Evolutionary conservation across 1,139 yeast genomes (phyloP).

Genomic region (Taphrina betulina): DNA sequence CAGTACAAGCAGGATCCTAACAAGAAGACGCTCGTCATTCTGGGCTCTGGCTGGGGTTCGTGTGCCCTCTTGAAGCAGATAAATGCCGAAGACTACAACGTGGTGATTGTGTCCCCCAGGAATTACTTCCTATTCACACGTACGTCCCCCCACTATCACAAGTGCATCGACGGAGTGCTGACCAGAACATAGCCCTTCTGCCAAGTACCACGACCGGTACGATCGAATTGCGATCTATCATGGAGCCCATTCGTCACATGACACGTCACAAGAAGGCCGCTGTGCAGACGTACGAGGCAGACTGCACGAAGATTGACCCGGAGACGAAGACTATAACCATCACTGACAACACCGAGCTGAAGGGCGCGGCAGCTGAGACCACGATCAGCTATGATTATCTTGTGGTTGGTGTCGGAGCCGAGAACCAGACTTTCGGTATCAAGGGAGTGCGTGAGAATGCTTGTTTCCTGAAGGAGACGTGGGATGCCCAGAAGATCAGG

Average conservation of each 20-base stretch:
- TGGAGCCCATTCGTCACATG: constrained; percentile 59
- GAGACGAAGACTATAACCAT: constrained; percentile 60
- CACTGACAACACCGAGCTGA: constrained; percentile 56
- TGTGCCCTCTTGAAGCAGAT: constrained; percentile 66
- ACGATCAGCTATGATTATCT: constrained; percentile 62
- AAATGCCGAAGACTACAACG: constrained; percentile 84
- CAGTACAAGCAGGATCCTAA: constrained; percentile 51
- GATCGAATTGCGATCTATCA: constrained; percentile 81
- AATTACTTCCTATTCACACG: constrained; percentile 85
- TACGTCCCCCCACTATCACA: constrained; percentile 51
- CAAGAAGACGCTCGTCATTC: constrained; percentile 82
- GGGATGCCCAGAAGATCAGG: constrained; percentile 59
- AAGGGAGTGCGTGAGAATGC: constrained; percentile 59
- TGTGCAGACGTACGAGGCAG: constrained; percentile 86
- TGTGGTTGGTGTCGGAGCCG: constrained; percentile 64
- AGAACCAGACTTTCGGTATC: constrained; percentile 64
- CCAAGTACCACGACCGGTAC: constrained; percentile 96
- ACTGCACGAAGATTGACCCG: constrained; percentile 79
- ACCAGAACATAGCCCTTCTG: constrained; percentile 65
- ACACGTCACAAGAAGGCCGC: constrained; percentile 72
- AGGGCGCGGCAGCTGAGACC: constrained; percentile 58
- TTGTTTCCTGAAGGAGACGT: constrained; percentile 61
- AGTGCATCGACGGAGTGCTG: constrained; percentile 89
- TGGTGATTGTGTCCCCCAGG: constrained; percentile 86
- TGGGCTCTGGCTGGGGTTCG: constrained; percentile 96